Base-by-base conservation (phyloP, 768 basidiomycete genomes). In the Russula olivacea region DNA sequence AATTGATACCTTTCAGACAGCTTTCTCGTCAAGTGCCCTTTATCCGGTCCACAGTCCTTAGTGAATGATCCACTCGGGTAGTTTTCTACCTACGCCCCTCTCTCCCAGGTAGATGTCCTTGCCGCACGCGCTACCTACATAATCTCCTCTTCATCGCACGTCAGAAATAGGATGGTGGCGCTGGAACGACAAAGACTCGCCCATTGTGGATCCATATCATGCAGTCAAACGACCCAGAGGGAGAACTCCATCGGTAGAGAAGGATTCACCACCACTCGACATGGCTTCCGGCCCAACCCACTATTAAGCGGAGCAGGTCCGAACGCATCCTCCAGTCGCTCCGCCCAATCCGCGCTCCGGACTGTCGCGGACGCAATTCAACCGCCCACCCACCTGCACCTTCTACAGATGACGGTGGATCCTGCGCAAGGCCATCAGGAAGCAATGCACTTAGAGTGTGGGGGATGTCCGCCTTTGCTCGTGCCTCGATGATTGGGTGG, bases 241-340 rank as follows among this genome's bases (percentile, higher is more conserved):
- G 12, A 34, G 10, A 34, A 34, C 10, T 34, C 34, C 34, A 34
- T 34, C 11, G 10, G n/a, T 2, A 30, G 28, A 15, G 49, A 23
- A 21, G 9, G 1, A 60, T 58, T 59, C 30, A 64, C 63, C 23
- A 58, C 48, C 23, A 60, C 32, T 8, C 59, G 54, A 47, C 58
- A 49, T 21, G 63, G 66, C 25, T 65, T 65, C 21, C 61, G 61
- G n/a, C 63, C 58, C 28, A 55, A 14, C 25, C 66, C 66, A 28
- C 66, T 63, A 6, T 52, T n/a, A 21, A 66, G 57, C 17, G 54
- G 58, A 21, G 59, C 66, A 14, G 66, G 63, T 10, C 66, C 66
- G 45, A 60, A 66, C 34, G 59, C 51, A 23, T 55, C 55, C 55
- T 65, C 63, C 25, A 66, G 66, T 40, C 61, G 47, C 40, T 64